Conservation (phyloP, 352 stramenopile species). For the Plasmopara halstedii region DNA sequence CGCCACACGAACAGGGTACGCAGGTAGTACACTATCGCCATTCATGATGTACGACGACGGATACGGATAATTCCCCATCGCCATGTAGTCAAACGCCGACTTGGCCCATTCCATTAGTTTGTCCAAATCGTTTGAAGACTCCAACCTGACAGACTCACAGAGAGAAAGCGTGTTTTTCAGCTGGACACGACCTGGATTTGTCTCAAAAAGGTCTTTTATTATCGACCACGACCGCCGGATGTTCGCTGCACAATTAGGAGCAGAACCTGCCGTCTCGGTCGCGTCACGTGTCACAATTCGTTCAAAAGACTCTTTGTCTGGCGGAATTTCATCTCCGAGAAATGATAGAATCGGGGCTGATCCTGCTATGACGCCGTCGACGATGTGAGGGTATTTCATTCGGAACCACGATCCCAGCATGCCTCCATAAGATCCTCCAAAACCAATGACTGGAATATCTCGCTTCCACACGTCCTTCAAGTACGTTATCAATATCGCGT, state of each 20-base stretch:
- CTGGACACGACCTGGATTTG: conserved; percentile 29
- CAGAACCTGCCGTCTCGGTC: conserved; percentile 53
- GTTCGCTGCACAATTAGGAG: conserved; percentile 69
- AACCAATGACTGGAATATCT: conserved; percentile 53
- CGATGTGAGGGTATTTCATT: conserved; percentile 66
- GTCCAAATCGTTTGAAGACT: conserved; percentile 37
- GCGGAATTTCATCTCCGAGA: conserved; percentile 37
- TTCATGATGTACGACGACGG: conserved; percentile 93
- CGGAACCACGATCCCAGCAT: conserved; percentile 72
- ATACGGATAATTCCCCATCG: conserved; percentile 96
- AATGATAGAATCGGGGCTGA: conserved; percentile 64
- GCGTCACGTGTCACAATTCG: conserved; percentile 70
- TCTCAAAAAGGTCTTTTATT: conserved; percentile 49
- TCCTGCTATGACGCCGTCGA: conserved; percentile 55
- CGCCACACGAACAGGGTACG: conserved; percentile 85
- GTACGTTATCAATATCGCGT: conserved; percentile 42
- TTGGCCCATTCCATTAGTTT: conserved; percentile 57
- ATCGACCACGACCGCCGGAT: conserved; percentile 54
- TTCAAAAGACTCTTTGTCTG: conserved; percentile 65
- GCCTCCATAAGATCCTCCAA: conserved; percentile 72
- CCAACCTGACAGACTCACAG: conserved; percentile 41
- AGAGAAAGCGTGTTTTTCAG: conserved; percentile 40
- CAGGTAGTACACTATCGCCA: conserved; percentile 70
- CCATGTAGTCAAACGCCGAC: conserved; percentile 87
- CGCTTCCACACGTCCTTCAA: conserved; percentile 40